Evolutionary conservation across 768 basidiomycete species (phyloP).

Genomic region (Postia placenta): DNA sequence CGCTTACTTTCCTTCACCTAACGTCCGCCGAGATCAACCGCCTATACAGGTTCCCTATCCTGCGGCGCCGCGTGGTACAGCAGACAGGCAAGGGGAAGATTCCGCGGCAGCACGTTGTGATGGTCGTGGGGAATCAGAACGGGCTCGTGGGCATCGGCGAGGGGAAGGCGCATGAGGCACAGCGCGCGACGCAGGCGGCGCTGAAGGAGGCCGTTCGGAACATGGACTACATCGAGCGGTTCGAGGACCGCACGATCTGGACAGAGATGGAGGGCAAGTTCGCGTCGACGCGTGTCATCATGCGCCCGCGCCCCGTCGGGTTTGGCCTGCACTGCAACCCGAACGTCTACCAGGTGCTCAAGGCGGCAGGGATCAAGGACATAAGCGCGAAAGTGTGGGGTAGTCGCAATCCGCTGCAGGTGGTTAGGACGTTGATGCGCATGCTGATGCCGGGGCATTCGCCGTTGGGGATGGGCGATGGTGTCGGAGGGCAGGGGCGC

Average conservation of each 20-base stretch:
- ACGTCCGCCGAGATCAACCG: slow-evolving; percentile 20
- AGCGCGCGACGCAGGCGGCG: slow-evolving; percentile 29
- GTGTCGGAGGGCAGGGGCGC: slow-evolving; percentile 65
- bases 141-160: slow-evolving; percentile 81
- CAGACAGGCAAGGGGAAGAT: slow-evolving; percentile 96
- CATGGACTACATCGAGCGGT: slow-evolving; percentile 93
- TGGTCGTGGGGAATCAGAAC: slow-evolving; percentile 77
- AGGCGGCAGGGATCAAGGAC: slow-evolving; percentile 94
- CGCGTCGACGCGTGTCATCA: slow-evolving; percentile 71
- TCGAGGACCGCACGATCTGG: slow-evolving; percentile 93
- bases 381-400: slow-evolving; percentile 94
- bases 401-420: slow-evolving; percentile 78
- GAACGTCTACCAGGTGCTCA: slow-evolving; percentile 80
- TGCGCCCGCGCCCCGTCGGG: slow-evolving; percentile 81
- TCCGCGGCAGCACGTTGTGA: slow-evolving; percentile 50
- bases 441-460: slow-evolving; percentile 83
- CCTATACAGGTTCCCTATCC: slow-evolving; percentile 35
- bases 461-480: slow-evolving; percentile 77
- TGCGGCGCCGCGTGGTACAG: slow-evolving; percentile 60
- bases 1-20: slow-evolving; percentile 29
- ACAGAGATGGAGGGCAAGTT: slow-evolving; percentile 83
- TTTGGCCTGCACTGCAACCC: slow-evolving; percentile 92
- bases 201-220: slow-evolving; percentile 67
- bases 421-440: slow-evolving; percentile 79
- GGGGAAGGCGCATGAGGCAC: slow-evolving; percentile 61